Base-by-base conservation (phyloP, 2,329 filamentous ascomycete genomes). In the Penicillium sp. region DNA sequence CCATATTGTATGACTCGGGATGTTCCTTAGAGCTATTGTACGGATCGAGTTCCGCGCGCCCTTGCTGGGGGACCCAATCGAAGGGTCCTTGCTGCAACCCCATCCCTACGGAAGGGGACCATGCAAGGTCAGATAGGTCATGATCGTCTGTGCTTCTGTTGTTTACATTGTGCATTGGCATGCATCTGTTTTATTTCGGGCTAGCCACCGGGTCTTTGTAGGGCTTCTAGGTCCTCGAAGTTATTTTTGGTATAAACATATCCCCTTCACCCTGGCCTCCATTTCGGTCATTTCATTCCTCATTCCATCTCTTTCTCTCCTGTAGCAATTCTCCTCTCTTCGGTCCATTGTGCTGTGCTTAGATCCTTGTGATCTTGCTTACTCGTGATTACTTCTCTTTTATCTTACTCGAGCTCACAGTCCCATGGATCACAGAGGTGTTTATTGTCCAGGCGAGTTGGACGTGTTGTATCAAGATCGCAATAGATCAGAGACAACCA, bases 111-210 rank as follows among this genome's bases (percentile, higher is more conserved):
- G 66, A 73, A 70, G 68, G 66, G 66, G 60, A 69, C 64, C 62
- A 75, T 75, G 73, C 70, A 76, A 75, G 73, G 73, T 69, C 63
- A 61, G 70, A 71, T 73, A 71, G 70, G 68, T 65, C 66, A 66
- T 65, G 67, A 65, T 60, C 55, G 68, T 72, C 72, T 66, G 70
- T 74, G 71, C 69, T 63, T 57, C 48, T 63, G 65, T 58, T 75
- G 73, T 76, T 75, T 75, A 75, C 66, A 68, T 64, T 57, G 60
- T 70, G 67, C 71, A 72, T 70, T 71, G 73, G 73, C 68, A 75
- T 76, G 73, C 70, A 67, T 59, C 62, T 61, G 59, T 57, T 51
- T 61, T 3, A n/a, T 38, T 55, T 53, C 61, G 60, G 66, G 60
- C 65, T 68, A 73, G 70, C 71, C 69, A 69, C 70, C 66, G 49